Conservation (phyloP, 495 filamentous ascomycete genomes). For the Aspergillus avenaceus region DNA sequence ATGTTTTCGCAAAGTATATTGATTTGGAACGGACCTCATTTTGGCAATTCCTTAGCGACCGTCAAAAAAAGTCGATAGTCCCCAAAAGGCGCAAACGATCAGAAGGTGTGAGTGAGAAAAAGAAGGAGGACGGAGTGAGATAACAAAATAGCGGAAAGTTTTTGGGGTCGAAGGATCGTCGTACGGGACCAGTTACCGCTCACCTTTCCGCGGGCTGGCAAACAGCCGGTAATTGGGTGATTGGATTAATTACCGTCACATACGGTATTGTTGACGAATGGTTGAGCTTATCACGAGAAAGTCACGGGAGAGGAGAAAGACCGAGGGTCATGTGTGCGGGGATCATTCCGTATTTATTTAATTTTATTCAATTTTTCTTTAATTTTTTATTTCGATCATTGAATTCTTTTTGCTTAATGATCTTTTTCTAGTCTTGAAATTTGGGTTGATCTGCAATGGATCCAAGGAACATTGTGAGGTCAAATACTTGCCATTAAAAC, state of each 20-base stretch:
- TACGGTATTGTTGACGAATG: neutral
- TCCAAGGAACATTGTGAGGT: neutral
- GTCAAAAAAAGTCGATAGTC: neutral
- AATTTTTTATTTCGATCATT: too few species aligned
- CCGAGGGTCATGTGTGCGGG: neutral
- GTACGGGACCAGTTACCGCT: neutral
- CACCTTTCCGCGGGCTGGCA: neutral
- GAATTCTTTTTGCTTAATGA: too few species aligned
- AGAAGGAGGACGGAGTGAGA: slow-evolving; percentile 4
- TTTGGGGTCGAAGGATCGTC: neutral
- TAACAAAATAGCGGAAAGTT: slow-evolving; percentile 12
- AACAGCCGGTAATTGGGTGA: neutral
- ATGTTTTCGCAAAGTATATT: too few species aligned
- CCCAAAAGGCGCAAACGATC: neutral
- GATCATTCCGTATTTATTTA: neutral
- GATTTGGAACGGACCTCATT: slow-evolving; percentile 36
- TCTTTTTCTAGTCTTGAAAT: too few species aligned
- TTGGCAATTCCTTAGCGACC: slow-evolving; percentile 13
- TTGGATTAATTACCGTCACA: neutral
- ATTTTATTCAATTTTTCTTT: too few species aligned
- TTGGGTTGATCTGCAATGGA: neutral
- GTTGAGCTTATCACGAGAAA: neutral
- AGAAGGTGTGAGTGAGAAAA: slow-evolving; percentile 2
- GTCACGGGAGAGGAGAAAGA: neutral
- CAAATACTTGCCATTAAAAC: too few species aligned